phyloP scores from a whole-genome alignment of 2,329 filamentous ascomycete species.

The Blastomyces silverae region DNA sequence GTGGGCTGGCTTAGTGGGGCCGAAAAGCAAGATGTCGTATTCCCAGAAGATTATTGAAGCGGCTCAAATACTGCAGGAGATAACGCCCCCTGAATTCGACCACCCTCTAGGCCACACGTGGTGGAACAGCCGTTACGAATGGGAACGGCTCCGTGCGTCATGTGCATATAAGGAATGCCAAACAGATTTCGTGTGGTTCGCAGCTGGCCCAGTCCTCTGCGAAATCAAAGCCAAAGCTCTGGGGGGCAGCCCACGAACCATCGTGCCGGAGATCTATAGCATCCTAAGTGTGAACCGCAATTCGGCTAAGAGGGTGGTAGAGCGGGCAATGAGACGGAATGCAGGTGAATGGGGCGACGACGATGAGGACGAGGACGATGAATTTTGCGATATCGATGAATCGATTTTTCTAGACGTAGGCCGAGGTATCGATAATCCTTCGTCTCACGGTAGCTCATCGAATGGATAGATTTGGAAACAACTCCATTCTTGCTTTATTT shows the following conservation, averaged over 20 bases:
- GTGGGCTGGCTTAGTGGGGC: constrained; percentile 22
- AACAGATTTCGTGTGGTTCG: constrained; percentile 24
- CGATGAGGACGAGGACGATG: constrained; percentile 13
- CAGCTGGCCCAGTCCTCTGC: constrained; percentile 27
- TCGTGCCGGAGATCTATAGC: constrained; percentile 16
- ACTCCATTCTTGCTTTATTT: background rate
- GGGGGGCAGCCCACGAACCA: constrained; percentile 14
- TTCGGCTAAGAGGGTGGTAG: constrained; percentile 15
- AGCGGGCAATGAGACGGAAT: constrained; percentile 2
- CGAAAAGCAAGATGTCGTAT: constrained; percentile 21
- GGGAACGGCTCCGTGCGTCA: constrained; percentile 36
- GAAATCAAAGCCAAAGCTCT: constrained; percentile 26
- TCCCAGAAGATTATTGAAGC: constrained; percentile 26
- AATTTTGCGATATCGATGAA: constrained; percentile 14
- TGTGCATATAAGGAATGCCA: constrained; percentile 28
- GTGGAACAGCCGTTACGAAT: constrained; percentile 30
- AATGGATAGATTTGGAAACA: background rate
- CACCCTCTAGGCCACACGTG: constrained; percentile 35
- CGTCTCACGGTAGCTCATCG: background rate
- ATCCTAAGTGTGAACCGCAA: constrained; percentile 15
- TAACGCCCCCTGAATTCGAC: constrained; percentile 28
- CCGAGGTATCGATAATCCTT: background rate
- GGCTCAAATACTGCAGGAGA: constrained; percentile 27
- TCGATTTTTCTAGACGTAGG: constrained; percentile 7
- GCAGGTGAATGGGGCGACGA: constrained; percentile 11